Percentiles rank a stretch among this genome's conserved stretches.
phyloP scores from a whole-genome alignment of 2,329 filamentous ascomycete species.

The Penicillium palitans region DNA sequence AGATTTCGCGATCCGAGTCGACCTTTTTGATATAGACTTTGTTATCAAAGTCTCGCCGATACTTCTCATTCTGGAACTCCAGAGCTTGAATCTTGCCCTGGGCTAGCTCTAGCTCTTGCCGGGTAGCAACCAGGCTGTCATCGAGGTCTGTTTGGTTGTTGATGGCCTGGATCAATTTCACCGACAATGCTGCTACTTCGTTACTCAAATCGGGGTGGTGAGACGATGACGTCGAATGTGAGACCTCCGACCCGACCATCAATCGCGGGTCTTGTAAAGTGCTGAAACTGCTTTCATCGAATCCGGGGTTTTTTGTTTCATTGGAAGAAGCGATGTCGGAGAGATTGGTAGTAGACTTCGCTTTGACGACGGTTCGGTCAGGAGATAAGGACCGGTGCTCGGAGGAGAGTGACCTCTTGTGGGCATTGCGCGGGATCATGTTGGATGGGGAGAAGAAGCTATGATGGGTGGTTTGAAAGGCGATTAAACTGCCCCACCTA shows the following conservation, averaged over 20 bases:
- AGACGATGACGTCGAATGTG: constrained; percentile 36
- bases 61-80: constrained; percentile 68
- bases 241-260: constrained; percentile 37
- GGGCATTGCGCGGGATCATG: constrained; percentile 39
- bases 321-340: constrained; percentile 34
- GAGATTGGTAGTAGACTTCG: constrained; percentile 48
- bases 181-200: constrained; percentile 87
- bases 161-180: constrained; percentile 95
- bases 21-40: constrained; percentile 75
- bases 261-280: constrained; percentile 49
- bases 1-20: constrained; percentile 72
- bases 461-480: constrained; percentile 41
- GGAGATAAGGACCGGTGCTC: constrained; percentile 38
- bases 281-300: constrained; percentile 45
- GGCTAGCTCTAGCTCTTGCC: constrained; percentile 77
- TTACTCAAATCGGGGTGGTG: constrained; percentile 62
- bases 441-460: constrained; percentile 40
- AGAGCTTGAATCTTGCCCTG: constrained; percentile 66
- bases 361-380: constrained; percentile 43
- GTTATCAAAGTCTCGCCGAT: constrained; percentile 67
- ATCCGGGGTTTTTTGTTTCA: constrained; percentile 25
- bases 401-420: constrained; percentile 42
- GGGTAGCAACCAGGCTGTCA: constrained; percentile 77
- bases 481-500: constrained; percentile 35
- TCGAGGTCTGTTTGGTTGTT: constrained; percentile 93